A percentile compares a stretch with the other conserved stretches of the same genome.
Evolutionary conservation across 345 rosid genomes (phyloP).

Genomic region (Abelmoschus esculentus): DNA sequence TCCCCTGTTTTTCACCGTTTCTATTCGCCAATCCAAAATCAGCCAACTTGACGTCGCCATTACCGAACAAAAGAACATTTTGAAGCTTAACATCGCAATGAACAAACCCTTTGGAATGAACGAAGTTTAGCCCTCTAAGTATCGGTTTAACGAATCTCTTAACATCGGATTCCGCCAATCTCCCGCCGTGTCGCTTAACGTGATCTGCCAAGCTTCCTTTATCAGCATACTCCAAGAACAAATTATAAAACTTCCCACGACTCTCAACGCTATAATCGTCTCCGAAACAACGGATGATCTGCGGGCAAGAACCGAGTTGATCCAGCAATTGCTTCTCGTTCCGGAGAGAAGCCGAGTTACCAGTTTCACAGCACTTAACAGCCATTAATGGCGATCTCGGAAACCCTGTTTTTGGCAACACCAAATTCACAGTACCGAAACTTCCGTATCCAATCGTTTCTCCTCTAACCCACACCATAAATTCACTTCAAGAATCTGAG

Average conservation of each 20-base stretch:
- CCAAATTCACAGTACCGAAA: slow-evolving; percentile 59
- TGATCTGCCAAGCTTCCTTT: slow-evolving; percentile 52
- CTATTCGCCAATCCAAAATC: too few species aligned
- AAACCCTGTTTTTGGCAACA: slow-evolving; percentile 18
- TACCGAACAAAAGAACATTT: too few species aligned
- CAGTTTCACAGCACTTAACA: slow-evolving; percentile 49
- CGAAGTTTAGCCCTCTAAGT: slow-evolving; percentile 45
- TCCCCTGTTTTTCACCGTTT: too few species aligned
- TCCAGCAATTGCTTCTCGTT: slow-evolving; percentile 47
- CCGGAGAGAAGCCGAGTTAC: slow-evolving; percentile 29
- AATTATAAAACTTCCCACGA: slow-evolving; percentile 43
- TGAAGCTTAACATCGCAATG: slow-evolving; percentile 66
- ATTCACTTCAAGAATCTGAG: neutral
- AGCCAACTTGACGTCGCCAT: too few species aligned
- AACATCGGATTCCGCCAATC: slow-evolving; percentile 46
- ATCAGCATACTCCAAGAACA: slow-evolving; percentile 61
- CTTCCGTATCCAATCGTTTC: slow-evolving; percentile 59
- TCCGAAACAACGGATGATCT: slow-evolving; percentile 52
- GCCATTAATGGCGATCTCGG: slow-evolving; percentile 43
- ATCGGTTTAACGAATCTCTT: slow-evolving; percentile 38
- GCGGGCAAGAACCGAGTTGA: slow-evolving; percentile 33
- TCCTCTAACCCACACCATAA: slow-evolving; percentile 70
- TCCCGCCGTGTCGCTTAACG: slow-evolving; percentile 27
- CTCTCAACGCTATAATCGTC: slow-evolving; percentile 29
- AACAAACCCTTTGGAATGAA: slow-evolving; percentile 58